Conservation (phyloP, 257 asterid genomes). For the Solanum rostratum region DNA sequence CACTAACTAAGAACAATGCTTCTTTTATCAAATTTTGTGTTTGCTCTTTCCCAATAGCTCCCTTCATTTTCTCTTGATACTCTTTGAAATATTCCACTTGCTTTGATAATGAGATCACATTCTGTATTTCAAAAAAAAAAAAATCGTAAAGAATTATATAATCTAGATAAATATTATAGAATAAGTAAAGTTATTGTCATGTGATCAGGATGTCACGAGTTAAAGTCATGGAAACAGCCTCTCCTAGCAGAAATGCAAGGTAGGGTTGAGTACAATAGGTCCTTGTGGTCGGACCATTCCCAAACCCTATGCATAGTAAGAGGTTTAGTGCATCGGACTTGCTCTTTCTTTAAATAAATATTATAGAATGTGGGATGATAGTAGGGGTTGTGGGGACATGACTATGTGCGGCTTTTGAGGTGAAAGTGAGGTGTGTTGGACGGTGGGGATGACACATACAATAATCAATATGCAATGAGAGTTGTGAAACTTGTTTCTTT, state of each 20-base stretch:
- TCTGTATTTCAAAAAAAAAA: constrained; percentile 15
- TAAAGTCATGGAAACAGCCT: too few species aligned
- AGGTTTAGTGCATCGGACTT: too few species aligned
- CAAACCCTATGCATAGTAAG: too few species aligned
- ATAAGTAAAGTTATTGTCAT: too few species aligned
- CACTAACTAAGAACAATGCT: constrained; percentile 49
- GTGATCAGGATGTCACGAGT: too few species aligned
- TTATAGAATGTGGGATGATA: not conserved
- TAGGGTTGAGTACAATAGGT: too few species aligned
- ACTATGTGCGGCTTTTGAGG: not conserved
- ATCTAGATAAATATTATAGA: not conserved
- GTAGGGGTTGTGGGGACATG: not conserved
- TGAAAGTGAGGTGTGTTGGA: not conserved
- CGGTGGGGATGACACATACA: not conserved
- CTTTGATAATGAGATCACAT: constrained; percentile 35
- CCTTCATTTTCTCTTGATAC: constrained; percentile 28
- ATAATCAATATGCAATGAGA: not conserved
- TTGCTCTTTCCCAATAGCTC: constrained; percentile 33
- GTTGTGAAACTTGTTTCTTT: not conserved
- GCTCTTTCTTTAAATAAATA: not conserved
- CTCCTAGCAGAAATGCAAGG: too few species aligned
- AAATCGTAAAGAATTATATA: not conserved
- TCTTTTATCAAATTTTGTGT: constrained; percentile 23
- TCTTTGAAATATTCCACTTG: constrained; percentile 48
- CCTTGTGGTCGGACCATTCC: too few species aligned